These are phyloP conservation scores for Auricularia sp. DNA, from an alignment of 768 basidiomycete genomes.

Conservation along the genomic window DNA sequence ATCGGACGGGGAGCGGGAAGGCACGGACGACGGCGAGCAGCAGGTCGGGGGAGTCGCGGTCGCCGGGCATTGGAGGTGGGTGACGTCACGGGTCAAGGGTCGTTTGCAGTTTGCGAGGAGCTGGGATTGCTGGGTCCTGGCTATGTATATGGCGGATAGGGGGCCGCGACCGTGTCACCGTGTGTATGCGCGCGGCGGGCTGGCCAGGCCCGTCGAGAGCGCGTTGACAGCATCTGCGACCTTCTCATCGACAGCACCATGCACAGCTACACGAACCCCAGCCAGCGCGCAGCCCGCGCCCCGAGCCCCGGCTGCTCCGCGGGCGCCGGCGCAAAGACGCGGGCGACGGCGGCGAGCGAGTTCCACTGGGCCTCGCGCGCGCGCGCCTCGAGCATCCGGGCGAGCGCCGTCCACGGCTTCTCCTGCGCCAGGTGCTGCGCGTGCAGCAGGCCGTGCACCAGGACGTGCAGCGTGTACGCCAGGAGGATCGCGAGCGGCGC, in stretches of 20 bases:
- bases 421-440: not conserved
- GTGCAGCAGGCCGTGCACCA: not conserved
- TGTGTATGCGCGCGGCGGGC: too few species aligned
- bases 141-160: too few species aligned
- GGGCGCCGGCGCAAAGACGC: not conserved
- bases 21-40: constrained; percentile 3
- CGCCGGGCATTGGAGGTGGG: not conserved
- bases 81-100: not conserved
- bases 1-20: too few species aligned
- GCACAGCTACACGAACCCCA: not conserved
- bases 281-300: not conserved
- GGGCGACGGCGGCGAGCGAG: not conserved
- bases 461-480: not conserved
- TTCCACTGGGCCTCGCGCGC: constrained; percentile 1
- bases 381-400: not conserved
- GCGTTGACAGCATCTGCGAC: not conserved
- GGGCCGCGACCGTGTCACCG: too few species aligned
- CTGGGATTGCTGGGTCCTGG: too few species aligned
- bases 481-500: constrained; percentile 3
- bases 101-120: too few species aligned
- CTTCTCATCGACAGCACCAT: not conserved
- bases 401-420: not conserved
- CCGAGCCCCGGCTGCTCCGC: not conserved
- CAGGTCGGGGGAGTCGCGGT: not conserved
- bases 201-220: too few species aligned